Conservation (phyloP, 805 yeast species). For the Wickerhamomyces bovis region DNA sequence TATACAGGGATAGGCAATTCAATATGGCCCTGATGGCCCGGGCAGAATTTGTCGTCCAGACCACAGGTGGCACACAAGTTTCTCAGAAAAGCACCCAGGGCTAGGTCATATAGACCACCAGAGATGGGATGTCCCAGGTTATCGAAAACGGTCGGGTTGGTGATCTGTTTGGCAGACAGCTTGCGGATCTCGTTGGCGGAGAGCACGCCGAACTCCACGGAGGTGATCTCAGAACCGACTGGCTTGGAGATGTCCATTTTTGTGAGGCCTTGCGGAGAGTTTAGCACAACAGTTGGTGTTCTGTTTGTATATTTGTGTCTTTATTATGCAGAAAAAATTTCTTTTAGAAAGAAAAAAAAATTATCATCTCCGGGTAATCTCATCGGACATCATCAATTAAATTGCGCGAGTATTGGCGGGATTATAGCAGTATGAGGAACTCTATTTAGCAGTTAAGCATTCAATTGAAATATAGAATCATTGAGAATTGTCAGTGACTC, state of each 20-base stretch:
- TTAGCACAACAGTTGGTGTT: background rate
- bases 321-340: background rate
- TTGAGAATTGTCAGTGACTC: too few relatives aligned
- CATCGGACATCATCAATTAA: too few relatives aligned
- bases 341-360: conserved; percentile 4
- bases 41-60: conserved; percentile 87
- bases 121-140: conserved; percentile 92
- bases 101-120: conserved; percentile 89
- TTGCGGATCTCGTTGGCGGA: conserved; percentile 76
- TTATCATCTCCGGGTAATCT: conserved; percentile 10
- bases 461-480: too few relatives aligned
- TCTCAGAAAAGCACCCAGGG: conserved; percentile 90
- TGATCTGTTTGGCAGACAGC: conserved; percentile 90
- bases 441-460: too few relatives aligned
- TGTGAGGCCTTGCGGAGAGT: background rate
- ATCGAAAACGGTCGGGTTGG: conserved; percentile 94
- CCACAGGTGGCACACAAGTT: conserved; percentile 94
- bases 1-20: conserved; percentile 94
- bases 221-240: conserved; percentile 86
- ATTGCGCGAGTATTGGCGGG: too few relatives aligned
- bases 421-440: too few relatives aligned
- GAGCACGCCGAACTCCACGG: conserved; percentile 88
- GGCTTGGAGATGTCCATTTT: conserved; percentile 94
- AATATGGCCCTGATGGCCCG: conserved; percentile 98
- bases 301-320: background rate